phyloP scores from a whole-genome alignment of 2,329 filamentous ascomycete species.

The Cytospora piceicola region DNA sequence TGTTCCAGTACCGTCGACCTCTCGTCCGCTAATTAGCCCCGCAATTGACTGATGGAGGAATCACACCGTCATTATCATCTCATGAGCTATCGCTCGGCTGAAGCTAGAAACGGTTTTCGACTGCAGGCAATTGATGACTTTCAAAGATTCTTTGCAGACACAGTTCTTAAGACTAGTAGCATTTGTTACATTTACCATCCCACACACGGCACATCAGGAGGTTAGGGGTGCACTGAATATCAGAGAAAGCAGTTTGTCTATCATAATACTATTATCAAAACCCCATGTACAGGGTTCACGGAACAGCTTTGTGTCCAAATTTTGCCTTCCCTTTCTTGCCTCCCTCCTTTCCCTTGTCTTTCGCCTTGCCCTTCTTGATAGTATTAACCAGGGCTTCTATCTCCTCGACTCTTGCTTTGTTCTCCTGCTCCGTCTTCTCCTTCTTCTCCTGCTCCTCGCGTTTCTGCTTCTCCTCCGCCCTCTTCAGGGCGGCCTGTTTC shows the following conservation, averaged over 20 bases:
- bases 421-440: constrained; percentile 38
- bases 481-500: constrained; percentile 71
- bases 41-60: constrained; percentile 18
- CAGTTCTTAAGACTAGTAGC: neutral
- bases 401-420: constrained; percentile 38
- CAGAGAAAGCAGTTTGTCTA: neutral
- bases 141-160: neutral
- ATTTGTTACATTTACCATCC: no score
- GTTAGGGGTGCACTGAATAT: neutral
- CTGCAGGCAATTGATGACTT: neutral
- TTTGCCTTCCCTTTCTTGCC: constrained; percentile 38
- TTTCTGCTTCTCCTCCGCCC: constrained; percentile 46
- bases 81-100: neutral
- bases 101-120: neutral
- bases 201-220: neutral
- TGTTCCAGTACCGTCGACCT: constrained; percentile 9
- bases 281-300: constrained; percentile 29
- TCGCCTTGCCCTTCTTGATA: constrained; percentile 49
- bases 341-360: constrained; percentile 38
- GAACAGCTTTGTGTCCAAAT: constrained; percentile 26
- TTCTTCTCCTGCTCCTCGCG: constrained; percentile 42
- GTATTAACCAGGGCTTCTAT: constrained; percentile 46
- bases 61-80: constrained; percentile 11
- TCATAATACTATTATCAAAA: neutral
- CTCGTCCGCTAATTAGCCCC: constrained; percentile 11